A percentile compares a stretch with the other conserved stretches of the same genome.
These are phyloP conservation scores for Tetrapisispora namnaoensis DNA, from an alignment of 805 yeast genomes.

Conservation along the genomic window DNA sequence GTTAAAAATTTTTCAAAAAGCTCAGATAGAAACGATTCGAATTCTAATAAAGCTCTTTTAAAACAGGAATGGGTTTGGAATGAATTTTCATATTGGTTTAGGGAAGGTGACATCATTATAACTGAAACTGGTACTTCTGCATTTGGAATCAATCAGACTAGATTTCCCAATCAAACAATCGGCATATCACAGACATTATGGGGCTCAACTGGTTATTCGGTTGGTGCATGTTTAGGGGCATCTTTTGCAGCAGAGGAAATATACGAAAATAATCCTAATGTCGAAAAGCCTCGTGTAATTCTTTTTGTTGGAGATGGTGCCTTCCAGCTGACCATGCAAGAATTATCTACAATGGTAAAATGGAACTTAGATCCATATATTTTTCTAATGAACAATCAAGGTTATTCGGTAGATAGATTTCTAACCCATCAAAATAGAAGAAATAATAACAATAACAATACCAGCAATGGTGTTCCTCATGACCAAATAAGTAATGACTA, in stretches of 20 bases:
- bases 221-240: conserved; percentile 57
- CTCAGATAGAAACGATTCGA: background rate
- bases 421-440: conserved; percentile 37
- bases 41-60: conserved; percentile 8
- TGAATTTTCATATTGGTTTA: conserved; percentile 41
- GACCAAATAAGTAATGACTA: conserved; percentile 34
- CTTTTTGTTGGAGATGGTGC: conserved; percentile 63
- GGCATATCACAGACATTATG: conserved; percentile 55
- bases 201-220: conserved; percentile 59
- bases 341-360: conserved; percentile 47
- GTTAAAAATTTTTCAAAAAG: background rate
- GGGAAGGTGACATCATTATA: conserved; percentile 47
- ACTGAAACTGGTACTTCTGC: conserved; percentile 62
- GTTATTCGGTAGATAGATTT: conserved; percentile 57
- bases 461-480: background rate
- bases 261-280: conserved; percentile 1
- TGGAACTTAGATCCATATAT: conserved; percentile 48
- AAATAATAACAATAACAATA: background rate
- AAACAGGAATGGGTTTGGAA: conserved; percentile 43
- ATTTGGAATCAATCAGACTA: conserved; percentile 48
- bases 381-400: conserved; percentile 52
- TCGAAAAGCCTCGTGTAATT: conserved; percentile 36
- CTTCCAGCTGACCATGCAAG: conserved; percentile 57
- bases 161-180: conserved; percentile 40
- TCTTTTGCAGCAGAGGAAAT: conserved; percentile 46